Evolutionary conservation across 768 basidiomycete species (phyloP), one percentile per base, ranked within the genome.

Genomic region (Leccinum rimulosum): DNA sequence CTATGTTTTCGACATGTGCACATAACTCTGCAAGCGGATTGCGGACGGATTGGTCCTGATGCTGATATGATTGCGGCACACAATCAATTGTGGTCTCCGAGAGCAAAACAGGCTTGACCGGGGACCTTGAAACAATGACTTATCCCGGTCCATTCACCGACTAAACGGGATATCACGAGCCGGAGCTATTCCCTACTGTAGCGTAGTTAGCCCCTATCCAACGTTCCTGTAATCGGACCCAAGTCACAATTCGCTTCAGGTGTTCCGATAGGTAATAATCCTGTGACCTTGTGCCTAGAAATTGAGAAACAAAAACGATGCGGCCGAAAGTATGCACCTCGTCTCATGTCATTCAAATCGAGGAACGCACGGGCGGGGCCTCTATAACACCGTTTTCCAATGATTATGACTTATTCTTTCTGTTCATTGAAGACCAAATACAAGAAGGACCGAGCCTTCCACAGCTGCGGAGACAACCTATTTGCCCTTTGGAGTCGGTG

Each of bases 301-400:
- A 27, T 36, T 50, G n/a, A 49, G 43, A 50, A 11, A 25, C 52
- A 35, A 50, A 36, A 57, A 55, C 22, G 45, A 49, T 28, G 33
- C 33, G 45, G n/a, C 38, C 58, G 56, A 55, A 45, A 59, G 57
- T 60, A 60, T 56, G 60, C 35, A 56, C 15, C 43, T 56, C 52
- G 22, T n/a, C 52, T 40, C 28, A n/a, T 25, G 56, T 36, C n/a
- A 45, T 33, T 51, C 50, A 7, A 51, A 51, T 51, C 27, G 27
- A 51, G 50, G 31, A 30, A 56, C 55, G 57, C 38, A 55, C 50
- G 35, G 36, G 63, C 60, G 65, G 62, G 62, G 66, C 50, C 31
- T 61, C 55, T 38, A 31, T 28, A 58, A 55, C 59, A 52, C 57
- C 59, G 58, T 64, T 50, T 56, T 53, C 48, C 17, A 56, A 19